Conservation (phyloP, 257 asterid genomes). For the Ilex asprella region DNA sequence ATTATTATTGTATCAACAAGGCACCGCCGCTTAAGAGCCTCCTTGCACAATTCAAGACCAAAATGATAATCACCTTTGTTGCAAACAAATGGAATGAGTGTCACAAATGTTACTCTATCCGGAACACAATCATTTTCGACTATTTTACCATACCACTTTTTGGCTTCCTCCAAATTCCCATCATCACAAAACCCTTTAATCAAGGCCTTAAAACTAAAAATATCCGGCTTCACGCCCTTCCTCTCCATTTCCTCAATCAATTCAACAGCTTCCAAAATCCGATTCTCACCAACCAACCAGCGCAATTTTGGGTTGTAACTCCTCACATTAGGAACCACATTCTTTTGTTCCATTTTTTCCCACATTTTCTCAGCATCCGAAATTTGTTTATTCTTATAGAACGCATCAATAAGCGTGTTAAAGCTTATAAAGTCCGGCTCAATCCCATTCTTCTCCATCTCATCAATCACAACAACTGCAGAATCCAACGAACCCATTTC, state of each 20-base stretch:
- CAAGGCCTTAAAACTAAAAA: slow-evolving; percentile 30
- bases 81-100: slow-evolving; percentile 32
- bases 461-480: slow-evolving; percentile 32
- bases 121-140: slow-evolving; percentile 18
- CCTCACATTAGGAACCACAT: slow-evolving; percentile 24
- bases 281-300: slow-evolving; percentile 27
- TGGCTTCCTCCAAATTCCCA: slow-evolving; percentile 35
- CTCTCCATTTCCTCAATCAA: slow-evolving; percentile 27
- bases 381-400: slow-evolving; percentile 15
- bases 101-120: slow-evolving; percentile 20
- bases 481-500: slow-evolving; percentile 29
- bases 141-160: slow-evolving; percentile 32
- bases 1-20: slow-evolving; percentile 9
- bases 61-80: slow-evolving; percentile 27
- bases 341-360: slow-evolving; percentile 42
- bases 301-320: slow-evolving; percentile 33
- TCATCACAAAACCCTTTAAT: slow-evolving; percentile 28
- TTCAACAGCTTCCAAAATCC: slow-evolving; percentile 25
- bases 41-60: slow-evolving; percentile 35
- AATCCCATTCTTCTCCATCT: slow-evolving; percentile 30
- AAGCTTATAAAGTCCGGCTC: slow-evolving; percentile 25
- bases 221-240: slow-evolving; percentile 30
- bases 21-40: slow-evolving; percentile 11
- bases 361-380: slow-evolving; percentile 38
- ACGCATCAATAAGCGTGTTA: slow-evolving; percentile 24